These are phyloP conservation scores for Paxillus rubicundulus DNA, from an alignment of 768 basidiomycete species.

Conservation along the genomic window DNA sequence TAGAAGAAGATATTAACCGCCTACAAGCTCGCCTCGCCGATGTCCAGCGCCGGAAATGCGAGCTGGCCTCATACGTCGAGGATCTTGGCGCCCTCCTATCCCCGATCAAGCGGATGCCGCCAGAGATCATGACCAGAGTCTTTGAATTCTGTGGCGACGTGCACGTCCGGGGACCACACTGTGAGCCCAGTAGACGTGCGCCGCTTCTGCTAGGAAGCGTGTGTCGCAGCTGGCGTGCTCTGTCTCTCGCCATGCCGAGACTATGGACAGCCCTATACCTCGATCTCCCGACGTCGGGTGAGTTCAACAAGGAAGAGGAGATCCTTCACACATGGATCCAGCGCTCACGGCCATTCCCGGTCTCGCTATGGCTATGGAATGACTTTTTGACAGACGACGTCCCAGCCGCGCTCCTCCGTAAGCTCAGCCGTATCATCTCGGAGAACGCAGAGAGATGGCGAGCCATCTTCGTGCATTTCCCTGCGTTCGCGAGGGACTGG, in stretches of 20 bases:
- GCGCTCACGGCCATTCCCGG: slow-evolving; percentile 23
- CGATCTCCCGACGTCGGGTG: slow-evolving; percentile 26
- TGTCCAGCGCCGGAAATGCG: slow-evolving; percentile 27
- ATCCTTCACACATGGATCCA: slow-evolving; percentile 27
- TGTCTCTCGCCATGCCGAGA: slow-evolving; percentile 28
- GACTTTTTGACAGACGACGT: slow-evolving; percentile 33
- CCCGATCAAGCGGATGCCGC: slow-evolving; percentile 32
- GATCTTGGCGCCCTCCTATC: slow-evolving; percentile 33
- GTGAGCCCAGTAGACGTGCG: slow-evolving; percentile 29
- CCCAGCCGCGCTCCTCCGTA: slow-evolving; percentile 23
- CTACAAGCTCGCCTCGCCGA: slow-evolving; percentile 31
- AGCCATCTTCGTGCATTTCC: slow-evolving; percentile 32
- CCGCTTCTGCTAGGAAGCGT: slow-evolving; percentile 29
- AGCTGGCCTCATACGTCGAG: slow-evolving; percentile 29
- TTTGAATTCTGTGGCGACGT: slow-evolving; percentile 33
- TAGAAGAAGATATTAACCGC: slow-evolving; percentile 25
- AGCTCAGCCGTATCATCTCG: slow-evolving; percentile 14
- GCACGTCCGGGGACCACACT: slow-evolving; percentile 26
- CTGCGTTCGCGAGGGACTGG: slow-evolving; percentile 28
- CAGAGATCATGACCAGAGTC: slow-evolving; percentile 32
- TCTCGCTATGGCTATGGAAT: slow-evolving; percentile 31
- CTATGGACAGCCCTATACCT: slow-evolving; percentile 33
- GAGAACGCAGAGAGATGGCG: slow-evolving; percentile 29
- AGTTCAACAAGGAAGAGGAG: slow-evolving; percentile 21
- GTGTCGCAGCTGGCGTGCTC: slow-evolving; percentile 27